Evolutionary conservation across 345 rosid species (phyloP), one percentile per base, ranked within the genome.

Genomic region (Brassica juncea): DNA sequence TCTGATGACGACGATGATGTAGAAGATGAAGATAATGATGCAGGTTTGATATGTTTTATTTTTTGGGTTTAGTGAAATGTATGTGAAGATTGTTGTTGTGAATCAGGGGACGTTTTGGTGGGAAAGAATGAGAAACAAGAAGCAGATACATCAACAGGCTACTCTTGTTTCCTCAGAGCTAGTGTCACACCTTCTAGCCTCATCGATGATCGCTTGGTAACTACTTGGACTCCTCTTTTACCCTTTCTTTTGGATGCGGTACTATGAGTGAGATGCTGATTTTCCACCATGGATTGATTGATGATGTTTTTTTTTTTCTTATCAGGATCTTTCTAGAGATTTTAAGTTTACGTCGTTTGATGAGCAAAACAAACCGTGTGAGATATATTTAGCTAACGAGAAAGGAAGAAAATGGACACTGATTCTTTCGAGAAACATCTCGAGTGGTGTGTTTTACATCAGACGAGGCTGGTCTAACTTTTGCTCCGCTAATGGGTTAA

Each of bases 361-460:
- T 10, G 62, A 44, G 70, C 11, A 68, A 10, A 39, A 6, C 7
- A 79, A 68, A 49, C n/a, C 16, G 1, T 0, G 19, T 79, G 82
- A 79, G 74, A 68, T 79, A 62, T 69, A 68, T 35, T 6, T 79
- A 25, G 70, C 19, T 9, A 73, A 79, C 12, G 74, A 47, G 65
- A 5, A 68, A 6, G 78, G 74, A 44, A 68, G 82, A 73, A 73
- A 5, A 68, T 79, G 82, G 78, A 60, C 58, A 6, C 7, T 73
- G 59, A 3, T 15, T 11, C 65, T 73, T 61, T 30, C 78, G 0
- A 68, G 16, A 67, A 79, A 79, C 74, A 61, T 0, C 25, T 44
- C 82, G 68, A 79, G 8, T 60, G 49, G 70, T 79, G 74, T 35
- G 32, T 79, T 68, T 73, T 73, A 73, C 65, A 79, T 79, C 70